Base-by-base conservation (phyloP, 805 yeast species). In the Metschnikowia kofuensis region DNA sequence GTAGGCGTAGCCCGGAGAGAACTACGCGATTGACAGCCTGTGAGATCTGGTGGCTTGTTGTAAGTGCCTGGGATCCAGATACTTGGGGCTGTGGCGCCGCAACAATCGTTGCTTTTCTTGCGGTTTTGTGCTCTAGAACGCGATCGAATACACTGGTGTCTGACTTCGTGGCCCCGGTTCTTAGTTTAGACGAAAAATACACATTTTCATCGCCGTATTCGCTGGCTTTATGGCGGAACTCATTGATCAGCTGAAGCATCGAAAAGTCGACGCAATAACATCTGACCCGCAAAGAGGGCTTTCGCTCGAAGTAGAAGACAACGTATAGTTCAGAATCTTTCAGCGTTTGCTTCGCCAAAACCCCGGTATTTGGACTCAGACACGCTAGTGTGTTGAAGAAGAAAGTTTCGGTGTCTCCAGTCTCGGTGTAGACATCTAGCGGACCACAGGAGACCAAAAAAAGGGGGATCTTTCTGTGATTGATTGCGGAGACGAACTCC, bases 1-100 rank as follows among this genome's bases (percentile, higher is more conserved):
- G 62, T 12, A 74, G 63, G 45, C 78, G 60, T 16, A 74, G 58
- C 8, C 77, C 78, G 14, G 76, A 69, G n/a, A 67, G 58, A 13
- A 72, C 64, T 9, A 71, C 54, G 49, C 69, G 67, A 46, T 59
- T 64, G 27, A 72, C 56, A 12, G 68, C 67, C 49, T 59, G 67
- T 42, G 65, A 58, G 35, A 68, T 57, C 42, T 72, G 72, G 28
- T 66, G 72, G 26, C 57, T 55, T 35, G 65, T 58, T 11, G 55
- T 59, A 10, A 60, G 50, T 1, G 64, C 59, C 21, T 58, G 44
- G 5, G 49, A 41, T 39, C 50, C 47, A 4, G 44, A 38, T 32
- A 38, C 45, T 35, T 30, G 47, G 26, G 47, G 38, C n/a, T 27
- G 56, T 14, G 53, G 51, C 4, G 44, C 38, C 13, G 45, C 27